Percentiles rank a stretch among this genome's conserved stretches.
These are phyloP conservation scores for Phytophthora lateralis DNA, from an alignment of 352 stramenopile species.

Conservation along the genomic window DNA sequence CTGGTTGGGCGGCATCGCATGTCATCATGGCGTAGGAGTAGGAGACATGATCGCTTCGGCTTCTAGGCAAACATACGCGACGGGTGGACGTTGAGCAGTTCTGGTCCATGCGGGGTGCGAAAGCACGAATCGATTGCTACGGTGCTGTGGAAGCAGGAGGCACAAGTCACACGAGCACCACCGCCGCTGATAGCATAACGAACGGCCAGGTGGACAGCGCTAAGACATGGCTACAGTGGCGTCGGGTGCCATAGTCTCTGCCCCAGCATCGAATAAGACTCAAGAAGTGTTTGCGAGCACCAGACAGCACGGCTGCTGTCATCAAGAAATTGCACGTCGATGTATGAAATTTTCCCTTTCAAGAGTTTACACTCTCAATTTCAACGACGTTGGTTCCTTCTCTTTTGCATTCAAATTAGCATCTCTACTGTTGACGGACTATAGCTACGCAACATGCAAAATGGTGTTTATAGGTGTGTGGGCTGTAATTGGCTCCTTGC, in stretches of 20 bases:
- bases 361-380: too few species aligned
- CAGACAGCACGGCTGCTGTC: too few species aligned
- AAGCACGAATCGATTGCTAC: neutral
- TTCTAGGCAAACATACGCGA: conserved; percentile 29
- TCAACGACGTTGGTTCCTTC: too few species aligned
- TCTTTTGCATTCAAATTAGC: too few species aligned
- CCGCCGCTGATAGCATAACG: neutral
- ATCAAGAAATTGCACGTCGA: too few species aligned
- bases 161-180: neutral
- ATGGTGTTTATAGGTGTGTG: conserved; percentile 40
- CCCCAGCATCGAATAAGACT: neutral
- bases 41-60: conserved; percentile 5
- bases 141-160: conserved; percentile 13
- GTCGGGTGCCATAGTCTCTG: neutral
- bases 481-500: conserved; percentile 89
- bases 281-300: too few species aligned
- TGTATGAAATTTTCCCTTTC: neutral
- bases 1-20: conserved; percentile 16
- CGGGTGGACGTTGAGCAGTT: neutral
- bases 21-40: conserved; percentile 9
- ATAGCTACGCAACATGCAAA: neutral
- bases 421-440: too few species aligned
- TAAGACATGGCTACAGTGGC: neutral
- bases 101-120: neutral
- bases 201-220: neutral